These are phyloP conservation scores for Venturiaceae sp. DNA, from an alignment of 2,329 filamentous ascomycete genomes.

Conservation along the genomic window DNA sequence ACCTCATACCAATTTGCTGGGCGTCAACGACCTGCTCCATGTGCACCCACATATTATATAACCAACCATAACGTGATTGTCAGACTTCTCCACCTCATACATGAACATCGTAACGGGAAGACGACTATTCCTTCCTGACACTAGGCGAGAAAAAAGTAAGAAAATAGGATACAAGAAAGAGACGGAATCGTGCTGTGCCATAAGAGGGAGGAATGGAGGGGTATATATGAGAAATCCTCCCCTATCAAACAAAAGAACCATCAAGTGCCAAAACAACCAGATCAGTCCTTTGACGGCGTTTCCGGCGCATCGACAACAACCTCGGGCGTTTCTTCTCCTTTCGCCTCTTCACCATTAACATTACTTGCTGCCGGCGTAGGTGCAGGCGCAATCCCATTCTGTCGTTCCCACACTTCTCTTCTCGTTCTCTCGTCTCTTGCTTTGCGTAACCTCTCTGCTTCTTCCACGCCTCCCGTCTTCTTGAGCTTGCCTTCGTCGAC, in stretches of 20 bases:
- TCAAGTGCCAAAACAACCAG: not conserved
- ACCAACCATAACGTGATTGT: not conserved
- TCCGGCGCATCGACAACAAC: not conserved
- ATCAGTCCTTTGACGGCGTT: not conserved
- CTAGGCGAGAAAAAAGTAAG: not conserved
- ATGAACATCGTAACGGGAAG: not conserved
- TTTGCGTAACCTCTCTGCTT: conserved; percentile 75
- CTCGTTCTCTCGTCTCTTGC: conserved; percentile 80
- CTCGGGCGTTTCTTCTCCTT: not conserved
- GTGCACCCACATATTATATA: not conserved
- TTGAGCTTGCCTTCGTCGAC: conserved; percentile 87
- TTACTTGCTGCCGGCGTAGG: not conserved
- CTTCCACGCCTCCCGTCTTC: conserved; percentile 91
- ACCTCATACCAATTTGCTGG: no score
- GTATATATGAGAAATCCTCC: not conserved
- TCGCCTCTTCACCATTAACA: not conserved
- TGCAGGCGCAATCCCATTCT: conserved; percentile 4
- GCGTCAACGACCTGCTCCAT: no score
- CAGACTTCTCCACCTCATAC: not conserved
- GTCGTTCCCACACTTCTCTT: conserved; percentile 56
- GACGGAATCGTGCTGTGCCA: not conserved
- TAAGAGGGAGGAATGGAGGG: not conserved
- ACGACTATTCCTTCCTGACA: not conserved
- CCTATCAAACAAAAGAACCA: not conserved
- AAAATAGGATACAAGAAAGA: not conserved